Evolutionary conservation across 805 yeast species (phyloP).

Genomic region (Nakazawaea wickerhamii): DNA sequence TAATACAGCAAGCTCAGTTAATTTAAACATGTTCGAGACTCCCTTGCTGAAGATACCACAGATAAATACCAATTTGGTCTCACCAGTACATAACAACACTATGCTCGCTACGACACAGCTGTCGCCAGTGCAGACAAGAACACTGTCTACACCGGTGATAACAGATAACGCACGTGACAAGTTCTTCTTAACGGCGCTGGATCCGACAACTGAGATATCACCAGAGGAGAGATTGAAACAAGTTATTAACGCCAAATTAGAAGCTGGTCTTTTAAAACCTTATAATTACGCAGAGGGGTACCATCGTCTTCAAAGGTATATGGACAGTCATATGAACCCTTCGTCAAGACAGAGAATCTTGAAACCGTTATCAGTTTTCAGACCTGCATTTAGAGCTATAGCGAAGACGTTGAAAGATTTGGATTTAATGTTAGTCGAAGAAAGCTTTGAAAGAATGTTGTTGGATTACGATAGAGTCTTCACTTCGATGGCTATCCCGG

Average conservation of each 20-base stretch:
- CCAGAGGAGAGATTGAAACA: constrained; percentile 92
- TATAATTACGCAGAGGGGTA: constrained; percentile 93
- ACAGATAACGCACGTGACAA: constrained; percentile 85
- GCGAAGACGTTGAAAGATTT: constrained; percentile 87
- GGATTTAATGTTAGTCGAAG: constrained; percentile 88
- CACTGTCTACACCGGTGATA: constrained; percentile 25
- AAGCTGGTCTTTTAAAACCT: constrained; percentile 89
- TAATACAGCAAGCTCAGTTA: constrained; percentile 6
- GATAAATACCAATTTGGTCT: not conserved
- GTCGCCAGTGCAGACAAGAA: not conserved
- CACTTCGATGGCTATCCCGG: constrained; percentile 96
- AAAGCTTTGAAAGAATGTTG: constrained; percentile 88
- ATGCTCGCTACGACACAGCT: not conserved
- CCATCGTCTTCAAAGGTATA: constrained; percentile 80
- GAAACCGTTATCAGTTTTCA: constrained; percentile 75
- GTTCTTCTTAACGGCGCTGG: constrained; percentile 93
- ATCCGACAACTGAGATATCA: constrained; percentile 89
- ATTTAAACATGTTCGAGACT: constrained; percentile 5
- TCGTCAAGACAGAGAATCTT: constrained; percentile 79
- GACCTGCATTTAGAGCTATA: constrained; percentile 92
- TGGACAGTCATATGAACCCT: constrained; percentile 88
- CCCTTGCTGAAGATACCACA: no score
- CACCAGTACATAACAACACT: not conserved
- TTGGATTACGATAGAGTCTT: constrained; percentile 91
- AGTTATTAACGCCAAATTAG: constrained; percentile 89